Conservation (phyloP, 495 filamentous ascomycete species). For the Mytilinidion resinicola region DNA sequence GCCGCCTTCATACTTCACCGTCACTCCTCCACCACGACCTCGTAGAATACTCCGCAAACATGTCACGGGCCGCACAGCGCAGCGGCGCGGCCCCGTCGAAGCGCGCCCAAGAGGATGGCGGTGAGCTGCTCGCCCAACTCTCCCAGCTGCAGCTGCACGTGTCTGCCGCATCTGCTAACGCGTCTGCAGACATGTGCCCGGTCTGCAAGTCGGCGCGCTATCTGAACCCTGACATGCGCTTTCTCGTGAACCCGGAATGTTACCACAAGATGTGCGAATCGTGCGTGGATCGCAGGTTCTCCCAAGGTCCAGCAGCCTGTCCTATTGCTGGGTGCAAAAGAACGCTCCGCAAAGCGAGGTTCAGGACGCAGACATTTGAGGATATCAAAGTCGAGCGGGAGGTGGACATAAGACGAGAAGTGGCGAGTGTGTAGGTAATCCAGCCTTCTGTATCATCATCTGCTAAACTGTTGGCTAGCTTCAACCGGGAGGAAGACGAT, state of each 20-base stretch:
- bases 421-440: conserved; percentile 57
- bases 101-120: conserved; percentile 25
- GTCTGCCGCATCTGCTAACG: conserved; percentile 6
- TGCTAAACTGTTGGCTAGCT: conserved; percentile 28
- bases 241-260: conserved; percentile 95
- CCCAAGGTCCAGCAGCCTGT: conserved; percentile 79
- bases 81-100: conserved; percentile 11
- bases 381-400: conserved; percentile 89
- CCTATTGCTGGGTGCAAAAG: conserved; percentile 79
- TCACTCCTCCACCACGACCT: not conserved
- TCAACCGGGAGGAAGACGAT: conserved; percentile 86
- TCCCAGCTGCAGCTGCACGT: conserved; percentile 6
- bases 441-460: not conserved
- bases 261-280: conserved; percentile 98
- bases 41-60: conserved; percentile 4
- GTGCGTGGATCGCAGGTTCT: conserved; percentile 92
- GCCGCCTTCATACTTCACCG: not conserved
- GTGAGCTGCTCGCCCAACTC: conserved; percentile 12
- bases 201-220: conserved; percentile 95
- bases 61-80: conserved; percentile 23
- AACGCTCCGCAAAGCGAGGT: conserved; percentile 76
- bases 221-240: conserved; percentile 85
- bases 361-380: conserved; percentile 82
- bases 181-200: conserved; percentile 72
- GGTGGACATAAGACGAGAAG: conserved; percentile 79